Evolutionary conservation across 805 yeast species (phyloP).

Genomic region (Metschnikowia lachancei): DNA sequence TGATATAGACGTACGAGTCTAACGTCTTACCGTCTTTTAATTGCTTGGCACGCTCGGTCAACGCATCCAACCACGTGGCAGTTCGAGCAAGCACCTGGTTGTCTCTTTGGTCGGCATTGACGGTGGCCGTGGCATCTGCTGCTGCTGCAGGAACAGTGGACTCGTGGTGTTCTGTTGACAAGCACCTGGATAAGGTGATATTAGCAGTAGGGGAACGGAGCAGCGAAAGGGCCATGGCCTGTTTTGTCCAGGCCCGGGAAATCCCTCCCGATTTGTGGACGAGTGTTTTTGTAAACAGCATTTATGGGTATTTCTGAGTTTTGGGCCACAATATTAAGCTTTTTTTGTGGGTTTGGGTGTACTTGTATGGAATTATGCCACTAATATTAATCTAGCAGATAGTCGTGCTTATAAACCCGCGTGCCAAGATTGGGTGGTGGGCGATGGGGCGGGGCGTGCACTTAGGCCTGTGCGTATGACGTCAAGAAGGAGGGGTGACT

Average conservation of each 20-base stretch:
- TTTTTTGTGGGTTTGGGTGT: neutral
- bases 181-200: no score
- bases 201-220: neutral
- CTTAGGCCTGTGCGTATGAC: neutral
- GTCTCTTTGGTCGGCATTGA: slow-evolving; percentile 59
- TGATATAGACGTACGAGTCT: slow-evolving; percentile 68
- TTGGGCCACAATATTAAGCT: neutral
- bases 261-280: neutral
- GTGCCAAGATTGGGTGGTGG: slow-evolving; percentile 6
- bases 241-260: neutral
- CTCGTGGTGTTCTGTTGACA: slow-evolving; percentile 24
- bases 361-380: no score
- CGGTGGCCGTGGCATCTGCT: slow-evolving; percentile 74
- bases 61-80: slow-evolving; percentile 86
- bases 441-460: neutral
- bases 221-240: neutral
- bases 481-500: neutral
- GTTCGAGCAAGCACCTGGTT: slow-evolving; percentile 41
- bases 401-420: slow-evolving; percentile 1
- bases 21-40: slow-evolving; percentile 68
- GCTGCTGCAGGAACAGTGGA: slow-evolving; percentile 54
- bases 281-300: neutral
- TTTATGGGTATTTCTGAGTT: neutral
- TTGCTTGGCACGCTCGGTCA: slow-evolving; percentile 68
- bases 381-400: no score